A percentile compares a stretch with the other conserved stretches of the same genome.
Conservation (phyloP, 805 yeast genomes). For the Hanseniaspora thailandica region DNA sequence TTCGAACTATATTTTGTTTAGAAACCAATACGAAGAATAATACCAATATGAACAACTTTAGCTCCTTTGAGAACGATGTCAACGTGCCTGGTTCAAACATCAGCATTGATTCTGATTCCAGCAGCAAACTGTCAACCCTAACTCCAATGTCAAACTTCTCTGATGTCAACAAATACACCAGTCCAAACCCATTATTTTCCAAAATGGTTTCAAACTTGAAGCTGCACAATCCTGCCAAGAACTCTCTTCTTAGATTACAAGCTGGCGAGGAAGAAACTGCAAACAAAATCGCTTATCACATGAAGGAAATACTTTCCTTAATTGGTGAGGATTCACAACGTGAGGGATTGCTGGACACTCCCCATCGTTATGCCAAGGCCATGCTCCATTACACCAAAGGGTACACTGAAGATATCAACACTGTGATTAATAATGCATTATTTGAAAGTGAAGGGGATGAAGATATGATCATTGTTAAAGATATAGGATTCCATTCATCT, state of each 20-base stretch:
- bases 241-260: background rate
- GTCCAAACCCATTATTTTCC: background rate
- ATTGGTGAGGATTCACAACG: constrained; percentile 83
- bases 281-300: constrained; percentile 9
- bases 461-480: constrained; percentile 96
- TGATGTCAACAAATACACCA: background rate
- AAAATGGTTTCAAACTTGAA: background rate
- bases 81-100: background rate
- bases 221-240: background rate
- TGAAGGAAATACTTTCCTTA: constrained; percentile 52
- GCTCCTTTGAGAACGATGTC: background rate
- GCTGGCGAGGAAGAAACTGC: background rate
- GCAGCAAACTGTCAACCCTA: background rate
- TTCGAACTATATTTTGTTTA: too few relatives aligned
- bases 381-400: constrained; percentile 94
- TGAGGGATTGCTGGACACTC: constrained; percentile 87
- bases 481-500: constrained; percentile 79
- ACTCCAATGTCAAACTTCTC: background rate
- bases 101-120: background rate
- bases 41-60: background rate
- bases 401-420: constrained; percentile 79
- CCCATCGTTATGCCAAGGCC: constrained; percentile 91
- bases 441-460: constrained; percentile 91
- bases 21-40: background rate
- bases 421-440: constrained; percentile 82